Percentiles rank a stretch among this genome's conserved stretches.
Conservation (phyloP, 148 eudicot genomes). For the Rhododendron henanense region DNA sequence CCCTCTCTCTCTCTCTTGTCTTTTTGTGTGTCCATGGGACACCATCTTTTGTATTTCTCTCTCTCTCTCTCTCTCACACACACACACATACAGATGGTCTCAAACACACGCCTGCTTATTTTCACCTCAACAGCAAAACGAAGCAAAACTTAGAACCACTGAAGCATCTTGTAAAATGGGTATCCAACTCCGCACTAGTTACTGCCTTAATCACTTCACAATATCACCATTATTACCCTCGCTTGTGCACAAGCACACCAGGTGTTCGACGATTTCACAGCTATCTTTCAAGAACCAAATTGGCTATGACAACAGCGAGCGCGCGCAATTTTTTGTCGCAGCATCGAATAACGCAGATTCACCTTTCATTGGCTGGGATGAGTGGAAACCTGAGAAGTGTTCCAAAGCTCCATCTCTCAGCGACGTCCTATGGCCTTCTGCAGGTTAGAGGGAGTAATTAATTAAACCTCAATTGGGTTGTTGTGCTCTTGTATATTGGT, state of each 20-base stretch:
- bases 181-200: constrained; percentile 1
- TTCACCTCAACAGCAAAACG: not conserved
- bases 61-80: too few relatives aligned
- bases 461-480: not conserved
- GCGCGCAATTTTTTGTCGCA: not conserved
- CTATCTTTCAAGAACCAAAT: not conserved
- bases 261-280: constrained; percentile 10
- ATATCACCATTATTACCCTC: not conserved
- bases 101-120: not conserved
- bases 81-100: too few relatives aligned
- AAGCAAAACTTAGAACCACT: not conserved
- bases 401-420: constrained; percentile 67
- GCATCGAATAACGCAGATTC: constrained; percentile 24
- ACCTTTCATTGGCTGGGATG: constrained; percentile 41
- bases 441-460: constrained; percentile 35
- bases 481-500: not conserved
- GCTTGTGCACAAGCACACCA: not conserved
- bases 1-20: not conserved
- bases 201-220: not conserved
- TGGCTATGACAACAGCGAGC: not conserved
- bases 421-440: constrained; percentile 82
- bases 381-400: constrained; percentile 68
- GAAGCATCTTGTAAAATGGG: not conserved
- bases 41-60: not conserved
- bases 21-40: not conserved